Evolutionary conservation across 306 rosid genomes (phyloP), one percentile per base, ranked within the genome.

Genomic region (Gastrolobium bilobum): DNA sequence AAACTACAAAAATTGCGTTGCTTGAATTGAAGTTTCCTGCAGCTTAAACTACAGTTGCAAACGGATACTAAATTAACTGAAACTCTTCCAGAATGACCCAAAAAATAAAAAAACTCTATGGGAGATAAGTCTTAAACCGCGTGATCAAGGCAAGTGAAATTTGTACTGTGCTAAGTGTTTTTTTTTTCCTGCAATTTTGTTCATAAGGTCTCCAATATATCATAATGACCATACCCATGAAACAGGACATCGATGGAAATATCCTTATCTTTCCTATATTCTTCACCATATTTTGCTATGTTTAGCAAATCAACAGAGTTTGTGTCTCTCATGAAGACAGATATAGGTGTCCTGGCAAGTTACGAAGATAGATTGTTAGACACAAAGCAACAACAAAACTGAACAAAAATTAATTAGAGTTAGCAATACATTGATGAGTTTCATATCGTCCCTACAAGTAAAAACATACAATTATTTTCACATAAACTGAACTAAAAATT

Each of bases 141-240:
- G 54, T 6, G n/a, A 78, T 29, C 63, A 75, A 84, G 37, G 56
- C 13, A 61, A 73, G 35, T 15, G 68, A 61, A 44, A 30, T 14
- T 43, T 59, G 59, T 56, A 54, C 60, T 75, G 54, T 38, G 75
- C 86, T 83, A 80, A n/a, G 57, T 7, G 34, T 71, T 88, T 71
- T 77, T 74, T 68, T 73, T 77, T 84, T 62, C 64, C 48, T 75
- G 58, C 82, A 77, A 67, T 62, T 82, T 70, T 71, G 80, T 53
- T 73, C 88, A 66, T 51, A 79, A 68, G 58, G 83, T 80, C 87
- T 94, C 99, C 77, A 94, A 64, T 54, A 91, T 64, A 73, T 94
- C 99, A 42, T 94, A 94, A 86, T 94, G 99, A 79, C 99, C 99
- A 75, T 92, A 93, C 20, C 98, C 97, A 83, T 95, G 97, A 82